Evolutionary conservation across 768 basidiomycete genomes (phyloP).

Genomic region (Phylloporus sp.): DNA sequence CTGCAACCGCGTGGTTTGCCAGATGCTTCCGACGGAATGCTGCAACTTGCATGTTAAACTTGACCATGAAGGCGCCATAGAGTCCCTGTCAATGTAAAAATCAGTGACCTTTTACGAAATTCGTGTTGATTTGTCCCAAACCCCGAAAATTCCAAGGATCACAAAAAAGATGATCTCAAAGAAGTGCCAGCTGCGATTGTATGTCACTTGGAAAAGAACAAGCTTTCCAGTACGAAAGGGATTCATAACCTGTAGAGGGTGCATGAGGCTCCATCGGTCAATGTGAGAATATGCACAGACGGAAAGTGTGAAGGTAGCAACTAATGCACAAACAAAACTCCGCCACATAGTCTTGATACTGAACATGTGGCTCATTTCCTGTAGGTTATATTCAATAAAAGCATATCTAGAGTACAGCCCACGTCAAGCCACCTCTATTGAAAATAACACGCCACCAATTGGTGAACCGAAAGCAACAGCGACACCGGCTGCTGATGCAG

Average conservation of each 20-base stretch:
- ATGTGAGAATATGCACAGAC: slow-evolving; percentile 47
- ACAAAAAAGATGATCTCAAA: slow-evolving; percentile 98
- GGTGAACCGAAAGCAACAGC: slow-evolving; percentile 98
- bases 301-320: slow-evolving; percentile 93
- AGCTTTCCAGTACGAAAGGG: slow-evolving; percentile 97
- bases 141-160: slow-evolving; percentile 93
- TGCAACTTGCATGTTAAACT: slow-evolving; percentile 93
- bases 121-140: slow-evolving; percentile 35
- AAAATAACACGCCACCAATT: slow-evolving; percentile 96
- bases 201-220: slow-evolving; percentile 96
- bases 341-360: slow-evolving; percentile 99
- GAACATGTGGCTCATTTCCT: slow-evolving; percentile 99
- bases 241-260: slow-evolving; percentile 77
- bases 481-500: slow-evolving; percentile 95
- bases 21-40: slow-evolving; percentile 92
- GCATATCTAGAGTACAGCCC: neutral
- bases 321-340: slow-evolving; percentile 94
- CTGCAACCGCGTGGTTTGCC: slow-evolving; percentile 76
- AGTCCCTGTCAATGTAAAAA: slow-evolving; percentile 61
- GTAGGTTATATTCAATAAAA: slow-evolving; percentile 1
- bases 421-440: slow-evolving; percentile 72
- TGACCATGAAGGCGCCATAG: slow-evolving; percentile 95
- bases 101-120: slow-evolving; percentile 7
- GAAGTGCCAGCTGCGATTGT: slow-evolving; percentile 97
- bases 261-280: slow-evolving; percentile 20